A percentile compares a stretch with the other conserved stretches of the same genome.
These are phyloP conservation scores for Teunomyces pallodes DNA, from an alignment of 805 yeast genomes.

Conservation along the genomic window DNA sequence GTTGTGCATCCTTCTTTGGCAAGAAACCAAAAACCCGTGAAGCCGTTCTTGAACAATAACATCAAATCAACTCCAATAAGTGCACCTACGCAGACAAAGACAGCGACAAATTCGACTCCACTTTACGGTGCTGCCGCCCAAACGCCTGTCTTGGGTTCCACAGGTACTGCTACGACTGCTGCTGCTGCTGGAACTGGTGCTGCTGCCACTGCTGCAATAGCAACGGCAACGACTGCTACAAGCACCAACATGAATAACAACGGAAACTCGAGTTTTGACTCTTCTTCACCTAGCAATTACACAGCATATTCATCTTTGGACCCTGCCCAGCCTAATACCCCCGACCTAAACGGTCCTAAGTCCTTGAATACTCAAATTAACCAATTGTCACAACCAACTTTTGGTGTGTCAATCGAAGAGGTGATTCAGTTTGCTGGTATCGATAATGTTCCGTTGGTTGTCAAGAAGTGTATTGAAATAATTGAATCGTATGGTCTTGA, in stretches of 20 bases:
- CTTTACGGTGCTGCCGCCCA: not conserved
- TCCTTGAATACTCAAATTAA: slow-evolving; percentile 19
- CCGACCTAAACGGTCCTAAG: slow-evolving; percentile 37
- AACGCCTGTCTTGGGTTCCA: too few species aligned
- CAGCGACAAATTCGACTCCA: not conserved
- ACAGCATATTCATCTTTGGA: slow-evolving; percentile 26
- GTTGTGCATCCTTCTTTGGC: slow-evolving; percentile 65
- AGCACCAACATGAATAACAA: not conserved
- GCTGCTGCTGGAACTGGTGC: not conserved
- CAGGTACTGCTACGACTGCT: not conserved
- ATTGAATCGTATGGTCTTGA: slow-evolving; percentile 83
- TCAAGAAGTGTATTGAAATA: slow-evolving; percentile 81
- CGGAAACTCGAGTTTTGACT: not conserved
- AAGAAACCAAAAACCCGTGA: slow-evolving; percentile 26
- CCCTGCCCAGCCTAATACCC: slow-evolving; percentile 29
- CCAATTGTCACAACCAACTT: slow-evolving; percentile 46
- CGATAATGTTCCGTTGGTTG: slow-evolving; percentile 88
- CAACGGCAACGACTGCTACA: not conserved
- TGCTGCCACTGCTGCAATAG: not conserved
- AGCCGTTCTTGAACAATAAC: slow-evolving; percentile 31
- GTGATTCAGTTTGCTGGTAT: slow-evolving; percentile 75
- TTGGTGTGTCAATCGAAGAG: slow-evolving; percentile 80
- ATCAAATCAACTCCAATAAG: not conserved
- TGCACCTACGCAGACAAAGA: not conserved
- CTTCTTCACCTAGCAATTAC: not conserved